phyloP scores from a whole-genome alignment of 2,329 filamentous ascomycete species.

The Aspergillus unguis region DNA sequence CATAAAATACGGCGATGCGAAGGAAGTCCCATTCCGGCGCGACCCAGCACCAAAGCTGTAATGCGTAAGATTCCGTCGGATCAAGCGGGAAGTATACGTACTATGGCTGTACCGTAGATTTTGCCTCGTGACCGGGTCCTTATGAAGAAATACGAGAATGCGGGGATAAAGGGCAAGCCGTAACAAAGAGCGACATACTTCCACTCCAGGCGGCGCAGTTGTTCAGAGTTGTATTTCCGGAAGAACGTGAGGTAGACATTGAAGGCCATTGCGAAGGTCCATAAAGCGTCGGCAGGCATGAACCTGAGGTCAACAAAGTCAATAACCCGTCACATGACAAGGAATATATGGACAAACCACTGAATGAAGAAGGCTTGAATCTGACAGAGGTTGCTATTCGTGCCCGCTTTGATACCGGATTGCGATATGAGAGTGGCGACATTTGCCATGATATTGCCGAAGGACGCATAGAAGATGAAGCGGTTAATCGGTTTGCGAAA shows the following conservation, averaged over 20 bases:
- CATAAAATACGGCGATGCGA: constrained; percentile 71
- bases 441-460: constrained; percentile 76
- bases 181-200: constrained; percentile 70
- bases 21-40: constrained; percentile 64
- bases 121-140: constrained; percentile 50
- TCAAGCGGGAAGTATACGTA: constrained; percentile 27
- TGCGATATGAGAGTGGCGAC: constrained; percentile 71
- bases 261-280: constrained; percentile 77
- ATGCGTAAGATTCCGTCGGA: background rate
- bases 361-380: constrained; percentile 78
- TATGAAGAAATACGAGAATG: constrained; percentile 66
- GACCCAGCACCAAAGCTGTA: constrained; percentile 79
- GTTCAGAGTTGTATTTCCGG: constrained; percentile 63
- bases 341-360: constrained; percentile 55
- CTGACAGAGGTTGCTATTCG: constrained; percentile 62
- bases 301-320: constrained; percentile 54
- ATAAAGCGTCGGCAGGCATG: constrained; percentile 70
- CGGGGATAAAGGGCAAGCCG: constrained; percentile 67
- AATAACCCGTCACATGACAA: background rate
- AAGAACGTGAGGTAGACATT: constrained; percentile 84
- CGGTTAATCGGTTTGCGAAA: constrained; percentile 88
- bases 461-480: constrained; percentile 77
- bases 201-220: constrained; percentile 65
- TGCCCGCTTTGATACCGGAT: constrained; percentile 51
- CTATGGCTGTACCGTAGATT: constrained; percentile 70